A percentile compares a stretch with the other conserved stretches of the same genome.
Evolutionary conservation across 371 early-diverging fungal genomes (phyloP).

Genomic region (Apophysomyces sp.): DNA sequence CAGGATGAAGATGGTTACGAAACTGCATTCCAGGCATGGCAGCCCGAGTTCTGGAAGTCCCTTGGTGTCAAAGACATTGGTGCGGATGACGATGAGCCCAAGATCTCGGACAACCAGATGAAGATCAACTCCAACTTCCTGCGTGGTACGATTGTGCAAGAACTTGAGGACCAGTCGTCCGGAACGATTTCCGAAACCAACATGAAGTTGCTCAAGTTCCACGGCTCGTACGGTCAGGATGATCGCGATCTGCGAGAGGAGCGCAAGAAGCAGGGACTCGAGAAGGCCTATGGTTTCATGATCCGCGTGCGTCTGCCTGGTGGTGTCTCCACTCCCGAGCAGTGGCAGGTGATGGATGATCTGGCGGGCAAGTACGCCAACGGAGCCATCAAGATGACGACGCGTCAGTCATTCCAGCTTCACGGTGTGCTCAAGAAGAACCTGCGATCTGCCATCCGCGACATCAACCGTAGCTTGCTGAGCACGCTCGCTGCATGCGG

Average conservation of each 20-base stretch:
- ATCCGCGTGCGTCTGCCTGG: slow-evolving; percentile 93
- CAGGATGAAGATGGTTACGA: slow-evolving; percentile 90
- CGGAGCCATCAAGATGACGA: slow-evolving; percentile 89
- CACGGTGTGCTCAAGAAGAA: slow-evolving; percentile 92
- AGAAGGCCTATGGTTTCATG: slow-evolving; percentile 94
- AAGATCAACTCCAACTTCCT: slow-evolving; percentile 88
- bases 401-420: slow-evolving; percentile 94
- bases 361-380: slow-evolving; percentile 82
- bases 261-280: slow-evolving; percentile 81
- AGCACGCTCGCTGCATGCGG: slow-evolving; percentile 95
- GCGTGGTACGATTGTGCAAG: slow-evolving; percentile 89
- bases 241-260: slow-evolving; percentile 91
- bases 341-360: slow-evolving; percentile 92
- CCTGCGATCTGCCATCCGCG: slow-evolving; percentile 82
- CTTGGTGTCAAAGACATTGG: slow-evolving; percentile 69
- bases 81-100: slow-evolving; percentile 68
- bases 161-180: slow-evolving; percentile 79
- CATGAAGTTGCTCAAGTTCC: slow-evolving; percentile 92
- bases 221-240: slow-evolving; percentile 95
- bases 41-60: slow-evolving; percentile 79
- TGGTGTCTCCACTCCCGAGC: slow-evolving; percentile 83
- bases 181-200: slow-evolving; percentile 86
- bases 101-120: slow-evolving; percentile 85
- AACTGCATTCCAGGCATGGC: slow-evolving; percentile 80
- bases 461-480: slow-evolving; percentile 85